Evolutionary conservation across 1,284 basidiomycete genomes (phyloP), one percentile per base, ranked within the genome.

Genomic region (Malassezia sp.): DNA sequence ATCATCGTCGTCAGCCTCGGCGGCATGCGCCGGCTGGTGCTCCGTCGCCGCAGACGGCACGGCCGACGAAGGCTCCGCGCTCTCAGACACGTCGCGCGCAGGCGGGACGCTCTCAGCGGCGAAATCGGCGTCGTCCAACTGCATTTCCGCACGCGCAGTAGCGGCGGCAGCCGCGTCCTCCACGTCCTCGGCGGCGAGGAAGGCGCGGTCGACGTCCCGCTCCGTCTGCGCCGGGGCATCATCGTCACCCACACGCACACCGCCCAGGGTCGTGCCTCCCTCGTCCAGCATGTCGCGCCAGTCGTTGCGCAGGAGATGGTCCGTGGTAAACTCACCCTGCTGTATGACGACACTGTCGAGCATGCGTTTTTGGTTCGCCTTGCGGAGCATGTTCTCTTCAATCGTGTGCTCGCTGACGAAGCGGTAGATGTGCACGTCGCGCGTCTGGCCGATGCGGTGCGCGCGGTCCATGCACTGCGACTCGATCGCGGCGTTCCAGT

Each of bases 401-500:
- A 96, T 87, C 0, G 90, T 93, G 72, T 87, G 80, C 56, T 81
- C 76, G 4, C 86, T 90, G 36, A 96, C 83, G 70, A 96, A 90
- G 5, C 90, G 84, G 71, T 93, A 95, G 60, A 96, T 91, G 69
- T 95, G 86, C 9, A 96, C 91, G 61, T 95, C 89, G 21, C 90
- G 81, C 39, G 90, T 93, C 71, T 96, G 90, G 8, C 90, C 90
- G 59, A 96, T 96, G 6, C 87, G 83, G 63, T 90, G 86, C 0
- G 86, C 86, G 22, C 89, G 79, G 72, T 96, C 90, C 75, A 95
- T 90, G 71, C 90, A 95, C 71, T 96, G 90, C 42, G 83, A 77
- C 68, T 96, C 90, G 83, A 95, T 93, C 56, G 91, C 88, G 0
- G 89, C 89, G 63, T 95, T 95, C 77, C 93, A 96, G 71, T 96